Evolutionary conservation across 176 grass and related monocot genomes (phyloP), one percentile per base, ranked within the genome.

Genomic region (Oropetium thomaeum): DNA sequence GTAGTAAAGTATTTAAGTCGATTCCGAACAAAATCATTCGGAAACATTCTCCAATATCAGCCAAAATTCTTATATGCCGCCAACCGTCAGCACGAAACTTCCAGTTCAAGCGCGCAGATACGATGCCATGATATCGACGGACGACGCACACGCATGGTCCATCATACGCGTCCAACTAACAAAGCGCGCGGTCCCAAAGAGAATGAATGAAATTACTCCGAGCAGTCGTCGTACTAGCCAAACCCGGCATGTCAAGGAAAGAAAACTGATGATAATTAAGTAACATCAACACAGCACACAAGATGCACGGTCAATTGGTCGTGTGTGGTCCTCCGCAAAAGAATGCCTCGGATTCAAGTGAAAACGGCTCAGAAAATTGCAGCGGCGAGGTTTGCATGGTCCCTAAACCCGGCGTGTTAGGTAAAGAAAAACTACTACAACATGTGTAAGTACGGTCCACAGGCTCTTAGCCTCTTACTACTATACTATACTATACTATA

Each of bases 11-110:
- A 37, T 44, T 60, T 82, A 29, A 20, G 41, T 62, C 69, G 40
- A 68, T 79, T 23, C 60, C 71, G 11, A 68, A 54, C 62, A 79
- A 60, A 58, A 83, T 88, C 75, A 41, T 29, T 59, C 62, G 74
- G 62, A 73, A 73, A 74, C 68, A 74, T 87, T 83, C 79, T 83
- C 79, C 27, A 14, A 53, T 25, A 68, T 73, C 74, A 62, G 27
- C 23, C 54, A 79, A 72, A 72, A 61, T 69, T 60, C 75, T 22
- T 25, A 44, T 31, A 62, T 44, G 75, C 69, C 75, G 63, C 75
- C 29, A 31, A 74, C n/a, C n/a, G n/a, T n/a, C 27, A 31, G 32
- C 42, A 33, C 74, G 34, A 38, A 70, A 10, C 79, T 82, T 78
- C 73, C 49, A 82, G 49, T 83, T 69, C 51, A 73, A 41, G 15